phyloP scores from a whole-genome alignment of 2,329 filamentous ascomycete genomes.

The Alternaria postmessia region DNA sequence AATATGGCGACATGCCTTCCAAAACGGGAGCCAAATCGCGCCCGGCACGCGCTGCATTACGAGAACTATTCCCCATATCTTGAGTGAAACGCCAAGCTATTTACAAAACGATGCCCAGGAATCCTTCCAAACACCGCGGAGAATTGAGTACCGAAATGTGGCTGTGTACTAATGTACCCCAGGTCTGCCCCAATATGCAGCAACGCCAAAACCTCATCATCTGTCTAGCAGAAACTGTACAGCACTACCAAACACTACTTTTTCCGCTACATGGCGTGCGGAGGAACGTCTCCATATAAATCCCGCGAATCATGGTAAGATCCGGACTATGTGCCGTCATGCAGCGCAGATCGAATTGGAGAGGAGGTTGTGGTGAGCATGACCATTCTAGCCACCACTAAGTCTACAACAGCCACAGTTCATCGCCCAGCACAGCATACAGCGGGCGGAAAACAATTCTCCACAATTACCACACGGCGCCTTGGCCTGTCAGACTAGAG shows the following conservation, averaged over 20 bases:
- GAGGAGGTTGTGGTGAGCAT: conserved; percentile 3
- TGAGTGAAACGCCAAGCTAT: conserved; percentile 12
- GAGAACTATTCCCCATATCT: background rate
- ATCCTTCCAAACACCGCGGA: background rate
- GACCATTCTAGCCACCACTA: conserved; percentile 14
- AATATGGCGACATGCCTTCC: background rate
- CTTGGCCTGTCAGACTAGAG: conserved; percentile 7
- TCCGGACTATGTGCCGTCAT: background rate
- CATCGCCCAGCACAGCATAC: conserved; percentile 5
- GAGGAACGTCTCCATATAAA: background rate
- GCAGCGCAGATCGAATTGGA: background rate
- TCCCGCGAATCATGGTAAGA: conserved; percentile 4
- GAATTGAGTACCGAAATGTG: conserved; percentile 4
- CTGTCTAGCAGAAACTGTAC: background rate
- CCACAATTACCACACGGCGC: conserved; percentile 11
- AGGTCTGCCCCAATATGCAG: background rate
- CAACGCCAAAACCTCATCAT: conserved; percentile 6
- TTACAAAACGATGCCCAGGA: conserved; percentile 8
- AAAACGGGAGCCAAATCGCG: background rate
- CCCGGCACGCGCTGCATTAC: background rate
- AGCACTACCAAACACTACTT: background rate
- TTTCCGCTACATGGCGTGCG: background rate
- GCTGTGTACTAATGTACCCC: background rate
- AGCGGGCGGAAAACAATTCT: conserved; percentile 15
- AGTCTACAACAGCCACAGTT: conserved; percentile 1